A percentile compares a stretch with the other conserved stretches of the same genome.
Conservation (phyloP, 2,329 filamentous ascomycete genomes). For the Elsinoe perseae region DNA sequence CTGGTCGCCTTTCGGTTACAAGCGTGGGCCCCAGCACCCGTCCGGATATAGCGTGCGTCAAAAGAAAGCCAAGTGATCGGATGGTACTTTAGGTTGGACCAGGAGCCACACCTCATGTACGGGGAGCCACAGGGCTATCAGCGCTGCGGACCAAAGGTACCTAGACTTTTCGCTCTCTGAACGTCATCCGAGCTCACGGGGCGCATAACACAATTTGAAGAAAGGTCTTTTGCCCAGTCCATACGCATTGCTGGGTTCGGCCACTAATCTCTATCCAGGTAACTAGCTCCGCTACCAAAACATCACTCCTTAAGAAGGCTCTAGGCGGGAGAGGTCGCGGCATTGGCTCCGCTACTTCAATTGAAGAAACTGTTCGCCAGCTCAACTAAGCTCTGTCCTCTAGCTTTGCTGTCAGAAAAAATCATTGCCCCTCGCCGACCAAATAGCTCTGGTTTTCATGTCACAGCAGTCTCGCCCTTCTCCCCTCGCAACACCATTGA, state of each 20-base stretch:
- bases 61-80: constrained; percentile 5
- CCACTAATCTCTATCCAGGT: neutral
- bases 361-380: neutral
- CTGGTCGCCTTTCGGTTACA: neutral
- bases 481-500: constrained; percentile 3
- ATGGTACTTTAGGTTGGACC: neutral
- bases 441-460: neutral
- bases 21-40: neutral
- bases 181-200: constrained; percentile 10
- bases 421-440: constrained; percentile 9
- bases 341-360: constrained; percentile 2
- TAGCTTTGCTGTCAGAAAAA: neutral
- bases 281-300: neutral
- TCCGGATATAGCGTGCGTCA: constrained; percentile 11
- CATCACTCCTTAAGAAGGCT: neutral
- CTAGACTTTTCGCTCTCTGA: neutral
- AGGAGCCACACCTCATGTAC: neutral
- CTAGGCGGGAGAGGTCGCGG: neutral
- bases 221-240: neutral
- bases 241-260: constrained; percentile 4
- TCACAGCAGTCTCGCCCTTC: neutral
- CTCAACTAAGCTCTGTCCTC: too few relatives aligned
- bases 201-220: neutral
- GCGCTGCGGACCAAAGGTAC: too few relatives aligned
- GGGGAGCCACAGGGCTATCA: constrained; percentile 7